Evolutionary conservation across 129 eudicot genomes (phyloP), one percentile per base, ranked within the genome.

Genomic region (Escallonia herrerae): DNA sequence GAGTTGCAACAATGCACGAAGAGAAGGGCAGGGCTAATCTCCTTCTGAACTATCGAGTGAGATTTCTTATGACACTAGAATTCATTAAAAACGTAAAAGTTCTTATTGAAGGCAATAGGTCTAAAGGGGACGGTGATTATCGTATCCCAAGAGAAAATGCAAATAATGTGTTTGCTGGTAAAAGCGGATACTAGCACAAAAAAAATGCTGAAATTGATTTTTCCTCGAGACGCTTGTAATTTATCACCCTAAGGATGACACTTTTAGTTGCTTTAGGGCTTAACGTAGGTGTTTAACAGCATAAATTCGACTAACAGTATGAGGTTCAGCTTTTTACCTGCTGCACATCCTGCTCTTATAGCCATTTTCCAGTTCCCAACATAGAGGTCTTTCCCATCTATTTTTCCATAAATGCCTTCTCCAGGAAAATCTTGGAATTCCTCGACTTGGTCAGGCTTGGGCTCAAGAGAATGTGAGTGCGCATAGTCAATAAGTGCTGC

Each of bases 351-450:
- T 37, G 96, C 91, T 80, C 91, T 74, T 43, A 52, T 56, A 13
- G 86, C 81, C n/a, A 89, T 76, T 71, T 82, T 93, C 58, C 40
- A 39, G 71, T 93, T 93, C 51, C 99, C 99, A 37, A 93, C 68
- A 67, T 73, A 93, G 13, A 93, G 72, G 10, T 74, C 81, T 54
- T 80, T 74, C 33, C 84, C 93, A 40, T 86, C 95, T 64, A 93
- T 80, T 50, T 65, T 80, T 40, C 99, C 99, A 54, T 12, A 83
- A 59, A 93, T 86, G 43, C 99, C 99, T 76, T 93, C 99, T 40
- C 99, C 99, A 0, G 99, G 91, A 76, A 83, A 93, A 60, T 86
- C 86, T 51, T 70, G 81, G 58, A 93, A 93, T 10, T 89, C 81
- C 70, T 89, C 77, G 11, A 93, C 96, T 51, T 63, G 63, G 3